Percentiles rank a stretch among this genome's conserved stretches.
Conservation (phyloP, 2,329 filamentous ascomycete genomes). For the Scedosporium apiospermum region DNA sequence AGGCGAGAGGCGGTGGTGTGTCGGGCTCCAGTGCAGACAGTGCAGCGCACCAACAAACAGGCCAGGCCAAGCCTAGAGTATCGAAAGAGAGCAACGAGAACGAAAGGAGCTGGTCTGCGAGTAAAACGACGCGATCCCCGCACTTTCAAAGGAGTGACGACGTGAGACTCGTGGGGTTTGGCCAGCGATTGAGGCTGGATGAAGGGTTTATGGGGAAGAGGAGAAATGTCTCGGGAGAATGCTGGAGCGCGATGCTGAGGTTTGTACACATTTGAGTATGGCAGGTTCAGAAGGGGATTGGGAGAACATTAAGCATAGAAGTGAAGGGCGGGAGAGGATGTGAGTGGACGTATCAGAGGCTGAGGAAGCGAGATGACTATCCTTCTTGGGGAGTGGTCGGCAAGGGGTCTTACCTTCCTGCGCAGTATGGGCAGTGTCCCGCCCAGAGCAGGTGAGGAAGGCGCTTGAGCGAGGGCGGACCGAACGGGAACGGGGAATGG, state of each 20-base stretch:
- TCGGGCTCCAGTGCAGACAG: constrained; percentile 3
- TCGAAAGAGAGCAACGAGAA: neutral
- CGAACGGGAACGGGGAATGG: neutral
- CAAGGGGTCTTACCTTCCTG: neutral
- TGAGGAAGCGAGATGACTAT: constrained; percentile 6
- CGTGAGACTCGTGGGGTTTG: constrained; percentile 4
- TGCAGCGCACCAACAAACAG: neutral
- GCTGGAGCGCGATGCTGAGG: neutral
- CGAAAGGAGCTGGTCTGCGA: neutral
- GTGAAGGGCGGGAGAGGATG: constrained; percentile 3
- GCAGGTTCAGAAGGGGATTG: neutral
- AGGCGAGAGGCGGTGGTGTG: neutral
- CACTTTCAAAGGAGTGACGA: constrained; percentile 2
- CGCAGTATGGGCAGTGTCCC: neutral
- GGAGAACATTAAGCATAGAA: neutral
- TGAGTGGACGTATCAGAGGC: constrained; percentile 5
- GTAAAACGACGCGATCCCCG: neutral
- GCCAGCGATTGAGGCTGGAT: constrained; percentile 1
- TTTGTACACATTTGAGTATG: neutral
- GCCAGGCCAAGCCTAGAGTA: neutral
- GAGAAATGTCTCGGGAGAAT: constrained; percentile 6
- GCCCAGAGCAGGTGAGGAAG: neutral
- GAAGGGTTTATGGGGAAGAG: constrained; percentile 1
- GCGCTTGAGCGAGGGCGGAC: constrained; percentile 2
- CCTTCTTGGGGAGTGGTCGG: neutral